These are phyloP conservation scores for Rusavskia elegans DNA, from an alignment of 495 filamentous ascomycete species.

Conservation along the genomic window DNA sequence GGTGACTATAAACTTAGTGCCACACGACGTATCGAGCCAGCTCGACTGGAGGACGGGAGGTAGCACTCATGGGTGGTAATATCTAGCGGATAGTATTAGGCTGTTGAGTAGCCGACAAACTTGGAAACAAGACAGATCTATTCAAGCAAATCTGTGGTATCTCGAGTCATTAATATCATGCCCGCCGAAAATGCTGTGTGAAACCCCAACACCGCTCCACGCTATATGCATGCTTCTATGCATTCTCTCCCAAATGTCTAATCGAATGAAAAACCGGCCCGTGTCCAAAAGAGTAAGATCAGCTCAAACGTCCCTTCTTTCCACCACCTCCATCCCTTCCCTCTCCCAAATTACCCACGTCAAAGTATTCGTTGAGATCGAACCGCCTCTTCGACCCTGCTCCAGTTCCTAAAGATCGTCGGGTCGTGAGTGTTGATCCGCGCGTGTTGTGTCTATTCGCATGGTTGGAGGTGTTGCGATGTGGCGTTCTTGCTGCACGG, in stretches of 20 bases:
- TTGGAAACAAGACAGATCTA: neutral
- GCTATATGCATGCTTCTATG: neutral
- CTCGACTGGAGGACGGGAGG: too few species aligned
- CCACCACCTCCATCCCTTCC: conserved; percentile 50
- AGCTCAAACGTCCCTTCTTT: conserved; percentile 29
- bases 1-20: too few species aligned
- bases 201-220: neutral
- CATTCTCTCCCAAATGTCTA: neutral
- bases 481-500: conserved; percentile 32
- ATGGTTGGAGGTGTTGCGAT: conserved; percentile 28
- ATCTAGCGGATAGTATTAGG: too few species aligned
- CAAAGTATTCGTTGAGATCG: conserved; percentile 67
- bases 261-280: neutral
- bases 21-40: too few species aligned
- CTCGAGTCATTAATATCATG: too few species aligned
- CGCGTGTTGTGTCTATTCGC: conserved; percentile 27
- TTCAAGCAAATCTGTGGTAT: too few species aligned
- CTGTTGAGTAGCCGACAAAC: too few species aligned
- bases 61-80: too few species aligned
- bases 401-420: conserved; percentile 31
- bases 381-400: conserved; percentile 68
- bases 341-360: conserved; percentile 50
- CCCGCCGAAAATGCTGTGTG: neutral
- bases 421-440: conserved; percentile 17
- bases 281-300: neutral